phyloP scores from a whole-genome alignment of 106 monocot genomes.

The Phalaenopsis aphrodite region DNA sequence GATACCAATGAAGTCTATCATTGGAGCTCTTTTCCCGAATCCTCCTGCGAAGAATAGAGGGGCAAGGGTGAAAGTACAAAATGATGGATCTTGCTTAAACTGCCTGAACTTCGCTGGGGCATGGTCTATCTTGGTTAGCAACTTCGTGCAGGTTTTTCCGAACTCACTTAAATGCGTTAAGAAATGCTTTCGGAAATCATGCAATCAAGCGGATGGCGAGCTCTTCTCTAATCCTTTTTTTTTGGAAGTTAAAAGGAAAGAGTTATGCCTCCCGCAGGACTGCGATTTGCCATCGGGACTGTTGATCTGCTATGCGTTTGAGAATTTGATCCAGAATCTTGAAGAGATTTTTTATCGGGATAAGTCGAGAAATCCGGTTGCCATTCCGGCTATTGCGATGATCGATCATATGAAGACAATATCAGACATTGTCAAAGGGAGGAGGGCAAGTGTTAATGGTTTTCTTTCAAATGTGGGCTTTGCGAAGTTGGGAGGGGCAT shows the following conservation, averaged over 20 bases:
- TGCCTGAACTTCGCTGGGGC: slow-evolving; percentile 26
- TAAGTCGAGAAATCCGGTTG: neutral
- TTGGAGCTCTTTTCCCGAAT: slow-evolving; percentile 20
- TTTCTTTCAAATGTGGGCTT: slow-evolving; percentile 50
- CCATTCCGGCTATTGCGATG: slow-evolving; percentile 6
- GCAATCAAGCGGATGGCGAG: slow-evolving; percentile 6
- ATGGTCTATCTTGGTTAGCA: slow-evolving; percentile 38
- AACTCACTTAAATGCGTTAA: slow-evolving; percentile 41
- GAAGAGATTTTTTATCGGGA: slow-evolving; percentile 22
- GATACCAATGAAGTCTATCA: slow-evolving; percentile 11
- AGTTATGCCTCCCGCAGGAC: neutral
- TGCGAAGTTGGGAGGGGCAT: slow-evolving; percentile 50
- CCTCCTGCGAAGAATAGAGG: slow-evolving; percentile 15
- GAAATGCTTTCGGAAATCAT: slow-evolving; percentile 34
- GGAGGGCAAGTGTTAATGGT: slow-evolving; percentile 30
- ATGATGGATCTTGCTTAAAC: slow-evolving; percentile 32
- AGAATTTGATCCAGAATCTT: slow-evolving; percentile 30
- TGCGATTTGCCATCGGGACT: slow-evolving; percentile 21
- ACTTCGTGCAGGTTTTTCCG: slow-evolving; percentile 35
- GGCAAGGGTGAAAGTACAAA: neutral
- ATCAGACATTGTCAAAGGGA: slow-evolving; percentile 30
- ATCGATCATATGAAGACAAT: slow-evolving; percentile 29
- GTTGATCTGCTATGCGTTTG: slow-evolving; percentile 28
- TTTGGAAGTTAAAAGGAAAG: neutral
- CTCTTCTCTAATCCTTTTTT: slow-evolving; percentile 1